Evolutionary conservation across 208 protist species (phyloP), one percentile per base, ranked within the genome.

Genomic region (Angomonas deanei): DNA sequence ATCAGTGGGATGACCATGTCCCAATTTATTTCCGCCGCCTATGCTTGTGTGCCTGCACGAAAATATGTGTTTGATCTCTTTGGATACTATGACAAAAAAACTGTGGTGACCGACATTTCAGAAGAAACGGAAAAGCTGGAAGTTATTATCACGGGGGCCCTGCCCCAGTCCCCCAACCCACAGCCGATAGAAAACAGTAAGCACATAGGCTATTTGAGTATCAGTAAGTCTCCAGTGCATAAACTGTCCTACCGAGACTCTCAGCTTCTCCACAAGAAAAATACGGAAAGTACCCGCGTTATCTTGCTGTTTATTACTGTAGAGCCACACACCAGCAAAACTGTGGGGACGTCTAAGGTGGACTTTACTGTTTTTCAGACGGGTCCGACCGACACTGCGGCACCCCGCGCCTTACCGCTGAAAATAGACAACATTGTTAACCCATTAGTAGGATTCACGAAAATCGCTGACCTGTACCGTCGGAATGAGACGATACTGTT

Each of bases 401-500:
- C 56, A 19, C 21, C 13, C 0, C 19, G 42, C 0, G 47, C 65
- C 0, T 52, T 86, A 27, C 72, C 73, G 13, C 39, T 88, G n/a
- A 73, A 70, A 19, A 42, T 86, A 36, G 76, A 88, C 57, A 92
- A 88, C 54, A 59, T 88, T 17, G 72, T 86, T 17, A 76, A 85
- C 32, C 77, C 78, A 28, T 46, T 92, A 52, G 60, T 63, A 3
- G 74, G 66, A 2, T 92, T 92, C 53, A 72, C 72, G 15, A 74
- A 71, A 50, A 53, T 92, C 6, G 39, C 61, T 4, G 71, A 68
- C 54, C 61, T 66, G 8, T 87, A 76, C 39, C 5, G 47, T 2
- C 54, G 68, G 19, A 76, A 79, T 64, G 48, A 38, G 19, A 46
- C 66, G 3, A 26, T 59, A 15, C 28, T 70, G 27, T 34, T 33